Base-by-base conservation (phyloP, 1,139 yeast genomes). In the Blastobotrys capitulatus region DNA sequence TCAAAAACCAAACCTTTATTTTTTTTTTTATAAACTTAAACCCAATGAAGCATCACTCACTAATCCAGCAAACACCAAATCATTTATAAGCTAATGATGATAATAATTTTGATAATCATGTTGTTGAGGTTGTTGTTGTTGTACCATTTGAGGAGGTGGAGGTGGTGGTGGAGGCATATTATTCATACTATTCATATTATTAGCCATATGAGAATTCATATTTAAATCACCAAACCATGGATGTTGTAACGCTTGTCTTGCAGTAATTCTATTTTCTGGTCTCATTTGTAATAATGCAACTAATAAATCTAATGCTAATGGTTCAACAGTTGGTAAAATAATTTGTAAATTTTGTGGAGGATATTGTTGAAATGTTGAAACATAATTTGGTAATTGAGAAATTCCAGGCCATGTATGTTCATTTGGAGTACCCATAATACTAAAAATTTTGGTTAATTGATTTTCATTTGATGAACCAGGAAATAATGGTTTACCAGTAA, bases 401-500 rank as follows among this genome's bases (percentile, higher is more conserved):
- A 92, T 85, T 2, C 94, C 95, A 0, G 97, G 97, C 99, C 98
- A 94, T 6, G 95, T 84, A 55, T 87, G 76, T 67, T 90, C 97
- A 60, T 83, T 86, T 38, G 99, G 98, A 1, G 97, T 90, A 18
- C 98, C 98, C 95, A 90, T 86, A 38, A 86, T 75, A 61, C 92
- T 82, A 70, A 92, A 92, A 49, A 92, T 94, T 63, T 86, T 82
- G 61, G 82, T 79, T 61, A 92, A 74, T 67, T 92, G 97, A 69
- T 92, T 98, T 51, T 92, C 97, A 66, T 92, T 94, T 42, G 95
- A 88, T 8, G 94, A 81, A 2, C 99, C 99, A 1, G 98, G 96
- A 67, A 92, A 92, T 50, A 92, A 72, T 0, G 99, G 97, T 60
- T 92, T 83, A n/a, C 98, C 98, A 9, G 96, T 87, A 59, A 92